Conservation (phyloP, 495 filamentous ascomycete species). For the Penicillium coprophilum region DNA sequence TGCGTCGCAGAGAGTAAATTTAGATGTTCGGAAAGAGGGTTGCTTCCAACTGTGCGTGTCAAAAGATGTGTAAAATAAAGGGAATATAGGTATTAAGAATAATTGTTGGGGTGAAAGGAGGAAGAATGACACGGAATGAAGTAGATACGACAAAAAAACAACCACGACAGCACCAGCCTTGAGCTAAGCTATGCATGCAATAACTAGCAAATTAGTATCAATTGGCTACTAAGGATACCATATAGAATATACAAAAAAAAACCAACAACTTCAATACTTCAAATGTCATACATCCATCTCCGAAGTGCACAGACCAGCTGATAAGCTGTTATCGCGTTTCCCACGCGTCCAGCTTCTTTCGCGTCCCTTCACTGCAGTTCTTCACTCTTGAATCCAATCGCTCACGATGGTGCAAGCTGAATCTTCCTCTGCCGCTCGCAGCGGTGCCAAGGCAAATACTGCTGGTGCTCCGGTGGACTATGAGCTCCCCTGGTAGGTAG, state of each 20-base stretch:
- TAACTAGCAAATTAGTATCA: neutral
- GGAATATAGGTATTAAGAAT: constrained; percentile 4
- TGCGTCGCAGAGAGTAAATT: neutral
- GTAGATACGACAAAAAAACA: constrained; percentile 1
- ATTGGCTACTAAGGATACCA: neutral
- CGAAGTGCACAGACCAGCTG: constrained; percentile 15
- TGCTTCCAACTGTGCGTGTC: neutral
- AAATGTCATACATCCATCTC: neutral
- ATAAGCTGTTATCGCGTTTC: constrained; percentile 22
- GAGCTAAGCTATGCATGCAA: neutral
- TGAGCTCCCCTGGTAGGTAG: constrained; percentile 83
- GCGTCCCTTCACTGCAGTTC: constrained; percentile 24
- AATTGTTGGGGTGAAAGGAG: constrained; percentile 2
- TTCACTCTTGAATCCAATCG: neutral
- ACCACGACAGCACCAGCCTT: neutral
- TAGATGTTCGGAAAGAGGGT: neutral
- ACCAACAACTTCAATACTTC: neutral
- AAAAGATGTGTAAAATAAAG: neutral
- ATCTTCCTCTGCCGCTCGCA: constrained; percentile 74
- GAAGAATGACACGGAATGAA: constrained; percentile 7
- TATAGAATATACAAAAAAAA: neutral
- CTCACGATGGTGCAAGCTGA: constrained; percentile 57
- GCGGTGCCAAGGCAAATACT: constrained; percentile 61
- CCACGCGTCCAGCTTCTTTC: constrained; percentile 31
- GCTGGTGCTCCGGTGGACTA: constrained; percentile 65